Evolutionary conservation across 2,329 filamentous ascomycete genomes (phyloP), one percentile per base, ranked within the genome.

Genomic region (Neopestalotiopsis clavispora): DNA sequence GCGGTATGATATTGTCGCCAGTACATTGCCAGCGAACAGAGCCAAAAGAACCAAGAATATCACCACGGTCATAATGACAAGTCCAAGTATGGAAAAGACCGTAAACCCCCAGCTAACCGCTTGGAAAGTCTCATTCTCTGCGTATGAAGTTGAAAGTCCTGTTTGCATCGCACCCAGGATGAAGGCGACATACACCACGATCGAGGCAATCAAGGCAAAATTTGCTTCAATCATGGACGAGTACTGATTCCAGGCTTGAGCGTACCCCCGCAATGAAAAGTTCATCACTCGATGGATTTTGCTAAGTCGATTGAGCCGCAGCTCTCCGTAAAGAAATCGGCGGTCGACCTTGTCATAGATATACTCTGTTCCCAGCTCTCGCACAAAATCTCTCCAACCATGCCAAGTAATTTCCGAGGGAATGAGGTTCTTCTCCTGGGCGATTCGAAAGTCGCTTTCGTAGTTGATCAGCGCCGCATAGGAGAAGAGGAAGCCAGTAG

Each of bases 371-470:
- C 70, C 68, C 42, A 81, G 64, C 2, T 71, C 70, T 67, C 78
- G 79, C 17, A 65, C 28, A 23, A 65, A n/a, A 13, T 5, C 17
- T 38, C 13, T 45, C 83, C 82, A 84, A 4, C 59, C 66, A 6
- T 71, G 71, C 82, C 82, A 84, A 12, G 73, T 76, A 14, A 84
- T 63, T 0, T 72, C 57, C 4, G 32, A 4, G 1, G 83, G 80
- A 13, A 84, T 17, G 2, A 84, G 73, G 12, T 75, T 74, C 17
- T 74, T 75, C 14, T 79, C 75, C 6, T 72, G 69, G 17, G 82
- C 81, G 40, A 83, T 75, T 32, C 64, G 69, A 67, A 81, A 80
- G 69, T 84, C 80, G 69, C 80, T 82, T 66, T 81, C 75, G 72
- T 80, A 79, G 1, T 72, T 71, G 65, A 83, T 75, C 40, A 83